Evolutionary conservation across 2,329 filamentous ascomycete genomes (phyloP).

Genomic region (Fusarium denticulatum): DNA sequence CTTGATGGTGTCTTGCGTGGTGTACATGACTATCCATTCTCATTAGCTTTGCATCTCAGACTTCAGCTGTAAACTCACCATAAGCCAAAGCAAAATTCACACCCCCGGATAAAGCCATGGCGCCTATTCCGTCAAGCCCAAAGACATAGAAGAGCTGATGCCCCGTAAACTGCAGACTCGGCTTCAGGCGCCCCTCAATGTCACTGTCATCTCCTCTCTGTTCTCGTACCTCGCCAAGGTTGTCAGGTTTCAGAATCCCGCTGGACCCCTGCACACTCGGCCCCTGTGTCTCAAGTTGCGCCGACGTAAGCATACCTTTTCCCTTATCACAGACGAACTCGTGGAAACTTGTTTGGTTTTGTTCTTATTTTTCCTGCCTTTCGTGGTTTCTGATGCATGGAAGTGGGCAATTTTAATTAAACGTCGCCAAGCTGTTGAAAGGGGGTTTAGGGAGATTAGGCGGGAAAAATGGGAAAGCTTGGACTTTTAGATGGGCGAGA

Average conservation of each 20-base stretch:
- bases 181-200: constrained; percentile 44
- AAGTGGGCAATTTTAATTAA: not conserved
- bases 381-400: not conserved
- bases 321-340: not conserved
- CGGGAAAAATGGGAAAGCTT: not conserved
- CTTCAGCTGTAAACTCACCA: constrained; percentile 45
- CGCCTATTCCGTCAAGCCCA: constrained; percentile 57
- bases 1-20: constrained; percentile 47
- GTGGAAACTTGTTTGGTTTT: not conserved
- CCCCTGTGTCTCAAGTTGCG: constrained; percentile 39
- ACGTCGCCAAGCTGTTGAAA: not conserved
- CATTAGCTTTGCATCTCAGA: constrained; percentile 2
- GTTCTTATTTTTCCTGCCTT: not conserved
- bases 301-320: constrained; percentile 24
- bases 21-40: constrained; percentile 57
- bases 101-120: constrained; percentile 58
- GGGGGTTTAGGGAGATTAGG: constrained; percentile 17
- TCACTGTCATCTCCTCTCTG: not conserved
- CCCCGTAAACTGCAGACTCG: constrained; percentile 52
- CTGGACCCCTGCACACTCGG: constrained; percentile 19
- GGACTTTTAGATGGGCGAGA: not conserved
- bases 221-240: constrained; percentile 22
- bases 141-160: constrained; percentile 62
- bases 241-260: constrained; percentile 8
- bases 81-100: constrained; percentile 65